Percentiles rank a stretch among this genome's conserved stretches.
Evolutionary conservation across 2,329 filamentous ascomycete genomes (phyloP).

Genomic region (Penicillium sp.): DNA sequence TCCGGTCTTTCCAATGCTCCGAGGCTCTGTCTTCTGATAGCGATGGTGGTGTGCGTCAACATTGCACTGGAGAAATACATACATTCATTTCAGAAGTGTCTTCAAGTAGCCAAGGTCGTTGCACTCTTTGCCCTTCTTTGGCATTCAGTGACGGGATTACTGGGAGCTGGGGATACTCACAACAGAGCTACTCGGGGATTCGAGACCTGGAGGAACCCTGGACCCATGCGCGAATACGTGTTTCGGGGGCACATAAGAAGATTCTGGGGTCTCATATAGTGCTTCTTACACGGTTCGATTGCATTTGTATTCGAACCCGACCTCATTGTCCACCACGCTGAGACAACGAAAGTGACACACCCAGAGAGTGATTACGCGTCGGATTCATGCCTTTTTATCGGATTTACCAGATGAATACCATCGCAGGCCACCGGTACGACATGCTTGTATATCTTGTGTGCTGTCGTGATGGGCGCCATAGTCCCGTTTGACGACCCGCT

Average conservation of each 20-base stretch:
- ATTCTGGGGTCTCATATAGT: conserved; percentile 46
- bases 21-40: conserved; percentile 49
- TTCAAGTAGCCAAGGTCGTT: conserved; percentile 45
- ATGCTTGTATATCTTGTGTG: conserved; percentile 53
- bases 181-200: conserved; percentile 45
- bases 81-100: conserved; percentile 45
- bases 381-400: conserved; percentile 42
- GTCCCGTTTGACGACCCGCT: conserved; percentile 51
- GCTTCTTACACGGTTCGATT: conserved; percentile 46
- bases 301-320: conserved; percentile 51
- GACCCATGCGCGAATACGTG: conserved; percentile 46
- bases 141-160: conserved; percentile 42
- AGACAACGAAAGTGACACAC: conserved; percentile 18
- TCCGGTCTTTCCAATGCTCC: conserved; percentile 33
- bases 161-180: conserved; percentile 49
- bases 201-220: conserved; percentile 45
- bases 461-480: conserved; percentile 54
- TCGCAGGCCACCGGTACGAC: conserved; percentile 53
- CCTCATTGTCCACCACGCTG: conserved; percentile 49
- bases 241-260: conserved; percentile 42
- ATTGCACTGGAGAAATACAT: conserved; percentile 45
- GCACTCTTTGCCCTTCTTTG: conserved; percentile 44
- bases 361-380: conserved; percentile 34
- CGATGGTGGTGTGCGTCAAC: conserved; percentile 51
- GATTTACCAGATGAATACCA: conserved; percentile 50